Evolutionary conservation across 1,284 basidiomycete species (phyloP).

Genomic region (Hymenochaete sp.): DNA sequence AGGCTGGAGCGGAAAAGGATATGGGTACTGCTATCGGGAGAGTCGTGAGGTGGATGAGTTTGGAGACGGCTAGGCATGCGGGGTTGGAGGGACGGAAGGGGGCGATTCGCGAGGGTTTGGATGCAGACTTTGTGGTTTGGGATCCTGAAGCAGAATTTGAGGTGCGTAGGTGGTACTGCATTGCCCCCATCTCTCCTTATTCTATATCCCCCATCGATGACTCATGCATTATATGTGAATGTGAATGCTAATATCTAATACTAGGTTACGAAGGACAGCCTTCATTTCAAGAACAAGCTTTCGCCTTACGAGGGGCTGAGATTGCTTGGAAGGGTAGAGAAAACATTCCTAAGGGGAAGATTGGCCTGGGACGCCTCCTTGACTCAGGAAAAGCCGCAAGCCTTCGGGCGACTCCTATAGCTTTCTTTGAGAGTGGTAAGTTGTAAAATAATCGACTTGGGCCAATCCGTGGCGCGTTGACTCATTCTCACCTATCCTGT

Average conservation of each 20-base stretch:
- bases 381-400: constrained; percentile 5
- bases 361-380: constrained; percentile 49
- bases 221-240: not conserved
- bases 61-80: constrained; percentile 68
- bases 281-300: constrained; percentile 89
- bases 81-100: constrained; percentile 68
- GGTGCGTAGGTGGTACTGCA: too few species aligned
- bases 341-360: constrained; percentile 70
- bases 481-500: too few species aligned
- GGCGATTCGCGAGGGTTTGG: constrained; percentile 57
- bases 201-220: constrained; percentile 21
- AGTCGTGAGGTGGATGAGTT: constrained; percentile 68
- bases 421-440: too few species aligned
- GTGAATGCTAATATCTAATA: not conserved
- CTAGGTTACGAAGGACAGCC: constrained; percentile 61
- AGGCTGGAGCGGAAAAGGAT: constrained; percentile 50
- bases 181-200: too few species aligned
- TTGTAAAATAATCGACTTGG: too few species aligned
- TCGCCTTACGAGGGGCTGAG: constrained; percentile 77
- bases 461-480: too few species aligned
- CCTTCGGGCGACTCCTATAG: too few species aligned
- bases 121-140: constrained; percentile 84
- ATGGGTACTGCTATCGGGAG: constrained; percentile 50
- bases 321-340: constrained; percentile 62
- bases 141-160: constrained; percentile 59